Base-by-base conservation (phyloP, 2,329 filamentous ascomycete species). In the Hypoxylon sp. region DNA sequence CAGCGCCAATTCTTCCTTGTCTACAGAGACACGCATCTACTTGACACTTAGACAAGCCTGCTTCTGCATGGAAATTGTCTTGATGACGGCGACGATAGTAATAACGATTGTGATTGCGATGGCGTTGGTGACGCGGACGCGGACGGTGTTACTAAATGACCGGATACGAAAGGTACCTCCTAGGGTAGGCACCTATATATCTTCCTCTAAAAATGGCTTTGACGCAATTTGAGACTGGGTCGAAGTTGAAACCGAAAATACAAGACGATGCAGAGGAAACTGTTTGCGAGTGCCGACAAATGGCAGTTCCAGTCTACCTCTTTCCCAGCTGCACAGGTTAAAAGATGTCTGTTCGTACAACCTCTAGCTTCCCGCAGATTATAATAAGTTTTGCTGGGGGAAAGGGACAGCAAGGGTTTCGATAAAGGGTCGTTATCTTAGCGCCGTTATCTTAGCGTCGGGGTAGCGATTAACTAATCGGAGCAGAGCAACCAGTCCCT, bases 1-100 rank as follows among this genome's bases (percentile, higher is more conserved):
- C 72, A 75, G 63, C 70, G 67, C 68, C 56, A 68, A 68, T 65
- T 70, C 62, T 59, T 28, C 34, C 45, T 23, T 28, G 55, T 64
- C 60, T 53, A 17, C 56, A 14, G 55, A 63, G 49, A 38, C 59
- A 58, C 38, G 19, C 66, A 63, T 66, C 61, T 63, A 69, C 49
- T 52, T 71, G 21, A 38, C 34, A 61, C 32, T 6, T 41, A 38
- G 21, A 48, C 7, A 19, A 48, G n/a, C 36, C 17, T 52, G 21
- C 17, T 43, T 25, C 23, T 53, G 41, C 50, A 55, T 65, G 28
- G 45, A 63, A 28, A 28, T n/a, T 25, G 36, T 25, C 21, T 49
- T 28, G 46, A 28, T 9, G 14, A 56, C 19, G 32, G 30, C 21
- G 21, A 56, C 14, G 28, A 55, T 49, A n/a, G 21, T 17, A 48